Conservation (phyloP, 2,329 filamentous ascomycete genomes). For the Microsporum canis region DNA sequence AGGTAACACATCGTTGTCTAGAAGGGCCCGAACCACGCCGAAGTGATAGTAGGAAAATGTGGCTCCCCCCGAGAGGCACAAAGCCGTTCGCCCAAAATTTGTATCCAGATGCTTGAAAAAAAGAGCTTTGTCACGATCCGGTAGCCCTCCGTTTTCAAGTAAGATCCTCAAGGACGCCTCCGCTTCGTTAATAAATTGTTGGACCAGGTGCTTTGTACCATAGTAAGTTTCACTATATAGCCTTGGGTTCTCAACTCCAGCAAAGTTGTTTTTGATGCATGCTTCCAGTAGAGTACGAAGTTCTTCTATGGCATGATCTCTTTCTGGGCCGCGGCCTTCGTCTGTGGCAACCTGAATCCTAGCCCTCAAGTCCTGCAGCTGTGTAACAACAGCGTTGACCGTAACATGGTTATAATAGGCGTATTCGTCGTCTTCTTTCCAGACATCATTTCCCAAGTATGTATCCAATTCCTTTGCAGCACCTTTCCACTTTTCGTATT, state of each 20-base stretch:
- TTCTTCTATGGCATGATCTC: constrained; percentile 50
- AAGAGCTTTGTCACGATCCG: constrained; percentile 60
- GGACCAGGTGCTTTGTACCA: constrained; percentile 89
- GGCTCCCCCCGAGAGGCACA: constrained; percentile 87
- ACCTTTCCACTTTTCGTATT: constrained; percentile 71
- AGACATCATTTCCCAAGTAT: constrained; percentile 59
- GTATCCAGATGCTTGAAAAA: constrained; percentile 81
- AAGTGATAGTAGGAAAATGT: constrained; percentile 97
- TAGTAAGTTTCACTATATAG: constrained; percentile 98
- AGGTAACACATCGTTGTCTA: constrained; percentile 75
- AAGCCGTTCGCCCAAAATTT: constrained; percentile 83
- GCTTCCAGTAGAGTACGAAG: constrained; percentile 69
- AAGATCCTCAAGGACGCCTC: constrained; percentile 53
- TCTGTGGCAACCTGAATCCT: constrained; percentile 24
- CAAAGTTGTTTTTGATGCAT: constrained; percentile 96
- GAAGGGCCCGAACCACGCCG: constrained; percentile 75
- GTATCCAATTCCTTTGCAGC: constrained; percentile 69
- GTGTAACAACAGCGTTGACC: constrained; percentile 61
- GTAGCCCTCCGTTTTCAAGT: constrained; percentile 54
- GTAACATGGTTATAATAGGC: constrained; percentile 83
- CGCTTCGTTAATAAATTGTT: constrained; percentile 72
- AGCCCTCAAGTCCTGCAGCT: constrained; percentile 46
- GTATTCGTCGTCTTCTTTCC: constrained; percentile 45
- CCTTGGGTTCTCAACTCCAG: constrained; percentile 81
- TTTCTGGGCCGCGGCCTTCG: constrained; percentile 19